Conservation (phyloP, 148 eudicot genomes). For the Dianthus caryophyllus region DNA sequence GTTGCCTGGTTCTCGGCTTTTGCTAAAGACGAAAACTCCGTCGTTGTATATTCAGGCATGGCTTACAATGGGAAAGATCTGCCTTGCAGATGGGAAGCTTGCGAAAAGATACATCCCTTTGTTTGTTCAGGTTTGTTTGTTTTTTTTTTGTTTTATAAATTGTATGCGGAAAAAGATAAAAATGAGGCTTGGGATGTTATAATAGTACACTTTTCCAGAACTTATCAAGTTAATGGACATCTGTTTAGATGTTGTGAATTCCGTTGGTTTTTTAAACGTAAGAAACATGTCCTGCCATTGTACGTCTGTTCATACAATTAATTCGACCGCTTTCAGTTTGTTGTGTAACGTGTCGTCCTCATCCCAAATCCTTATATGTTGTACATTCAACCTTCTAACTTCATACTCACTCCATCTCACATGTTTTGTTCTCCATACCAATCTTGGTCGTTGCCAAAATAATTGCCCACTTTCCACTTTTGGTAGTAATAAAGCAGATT, state of each 20-base stretch:
- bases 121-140: slow-evolving; percentile 77
- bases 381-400: neutral
- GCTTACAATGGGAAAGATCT: slow-evolving; percentile 95
- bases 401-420: too few species aligned
- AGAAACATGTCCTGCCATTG: neutral
- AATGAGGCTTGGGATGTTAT: neutral
- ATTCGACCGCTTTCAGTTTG: neutral
- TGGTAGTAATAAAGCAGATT: too few species aligned
- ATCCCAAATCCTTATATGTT: neutral
- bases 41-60: slow-evolving; percentile 86
- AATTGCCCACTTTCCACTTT: too few species aligned
- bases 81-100: slow-evolving; percentile 92
- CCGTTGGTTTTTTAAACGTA: neutral
- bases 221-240: neutral
- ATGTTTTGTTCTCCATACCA: too few species aligned
- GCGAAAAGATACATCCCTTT: slow-evolving; percentile 91
- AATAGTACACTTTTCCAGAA: neutral
- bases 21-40: slow-evolving; percentile 68
- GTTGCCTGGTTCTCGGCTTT: slow-evolving; percentile 42
- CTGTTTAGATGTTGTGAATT: neutral
- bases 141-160: too few species aligned
- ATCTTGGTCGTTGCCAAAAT: too few species aligned
- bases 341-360: neutral
- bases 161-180: neutral
- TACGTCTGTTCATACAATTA: too few species aligned